Evolutionary conservation across 2,329 filamentous ascomycete genomes (phyloP).

Genomic region (Teratosphaeria destructans): DNA sequence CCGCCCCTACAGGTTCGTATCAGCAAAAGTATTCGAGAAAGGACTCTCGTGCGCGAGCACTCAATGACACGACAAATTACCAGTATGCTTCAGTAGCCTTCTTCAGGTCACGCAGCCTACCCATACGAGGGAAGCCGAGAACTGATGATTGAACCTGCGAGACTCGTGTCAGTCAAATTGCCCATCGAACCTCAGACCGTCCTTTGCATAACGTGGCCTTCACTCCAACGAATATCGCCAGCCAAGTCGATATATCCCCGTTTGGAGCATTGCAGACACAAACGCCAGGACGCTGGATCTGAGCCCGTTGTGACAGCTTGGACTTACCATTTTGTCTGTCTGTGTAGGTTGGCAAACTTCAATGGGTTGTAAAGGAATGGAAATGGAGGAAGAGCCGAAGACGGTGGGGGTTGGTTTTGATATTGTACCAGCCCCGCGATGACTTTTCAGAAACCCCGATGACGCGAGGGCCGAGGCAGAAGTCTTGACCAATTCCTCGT

Average conservation of each 20-base stretch:
- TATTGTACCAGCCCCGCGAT: neutral
- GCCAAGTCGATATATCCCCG: neutral
- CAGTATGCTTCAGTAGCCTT: slow-evolving; percentile 99
- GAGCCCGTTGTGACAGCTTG: neutral
- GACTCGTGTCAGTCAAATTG: slow-evolving; percentile 1
- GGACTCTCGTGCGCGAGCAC: neutral
- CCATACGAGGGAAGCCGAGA: slow-evolving; percentile 98
- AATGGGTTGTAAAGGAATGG: neutral
- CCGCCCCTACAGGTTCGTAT: slow-evolving; percentile 43
- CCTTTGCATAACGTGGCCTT: neutral
- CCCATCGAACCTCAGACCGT: neutral
- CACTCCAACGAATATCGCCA: too few species aligned
- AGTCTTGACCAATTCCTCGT: neutral
- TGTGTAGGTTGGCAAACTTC: neutral
- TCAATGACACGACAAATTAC: slow-evolving; percentile 26
- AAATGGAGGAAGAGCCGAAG: neutral
- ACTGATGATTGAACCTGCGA: slow-evolving; percentile 51
- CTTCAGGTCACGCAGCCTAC: slow-evolving; percentile 96
- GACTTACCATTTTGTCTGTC: neutral
- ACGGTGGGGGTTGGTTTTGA: neutral
- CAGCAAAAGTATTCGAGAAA: neutral
- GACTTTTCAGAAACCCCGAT: neutral
- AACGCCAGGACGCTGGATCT: neutral
- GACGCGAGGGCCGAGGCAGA: neutral
- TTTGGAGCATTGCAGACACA: neutral